Conservation (phyloP, 148 eudicot species). For the Vaccinium macrocarpon region DNA sequence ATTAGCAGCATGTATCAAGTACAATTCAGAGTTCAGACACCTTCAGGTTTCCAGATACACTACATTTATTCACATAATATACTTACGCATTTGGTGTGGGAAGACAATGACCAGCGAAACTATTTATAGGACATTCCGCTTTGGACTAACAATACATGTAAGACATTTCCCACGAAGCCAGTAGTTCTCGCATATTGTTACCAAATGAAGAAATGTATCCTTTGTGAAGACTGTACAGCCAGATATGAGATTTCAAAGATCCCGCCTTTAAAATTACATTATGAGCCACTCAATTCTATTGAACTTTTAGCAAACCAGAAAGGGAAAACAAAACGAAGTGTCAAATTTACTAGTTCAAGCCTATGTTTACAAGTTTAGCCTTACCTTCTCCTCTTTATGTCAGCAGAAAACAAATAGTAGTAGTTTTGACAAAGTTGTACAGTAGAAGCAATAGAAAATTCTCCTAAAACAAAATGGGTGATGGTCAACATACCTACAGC, state of each 20-base stretch:
- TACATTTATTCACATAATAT: not conserved
- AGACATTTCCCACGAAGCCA: not conserved
- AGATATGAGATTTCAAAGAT: not conserved
- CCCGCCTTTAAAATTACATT: not conserved
- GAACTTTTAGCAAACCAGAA: not conserved
- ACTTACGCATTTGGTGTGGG: not conserved
- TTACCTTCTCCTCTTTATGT: not conserved
- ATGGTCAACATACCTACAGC: slow-evolving; percentile 69
- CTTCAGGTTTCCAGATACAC: not conserved
- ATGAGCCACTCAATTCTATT: not conserved
- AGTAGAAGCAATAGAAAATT: not conserved
- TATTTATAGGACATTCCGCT: not conserved
- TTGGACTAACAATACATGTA: not conserved
- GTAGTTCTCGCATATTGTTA: not conserved
- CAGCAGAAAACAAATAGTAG: not conserved
- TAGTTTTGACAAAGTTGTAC: not conserved
- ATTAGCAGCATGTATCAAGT: not conserved
- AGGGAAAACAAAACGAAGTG: not conserved
- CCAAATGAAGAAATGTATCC: not conserved
- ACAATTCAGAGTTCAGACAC: not conserved
- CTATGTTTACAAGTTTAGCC: not conserved
- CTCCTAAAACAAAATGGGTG: not conserved
- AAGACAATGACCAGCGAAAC: not conserved
- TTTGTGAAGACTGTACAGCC: not conserved
- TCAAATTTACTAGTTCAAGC: not conserved